These are phyloP conservation scores for Coemansia erecta DNA, from an alignment of 192 early-diverging fungal species.

Conservation along the genomic window DNA sequence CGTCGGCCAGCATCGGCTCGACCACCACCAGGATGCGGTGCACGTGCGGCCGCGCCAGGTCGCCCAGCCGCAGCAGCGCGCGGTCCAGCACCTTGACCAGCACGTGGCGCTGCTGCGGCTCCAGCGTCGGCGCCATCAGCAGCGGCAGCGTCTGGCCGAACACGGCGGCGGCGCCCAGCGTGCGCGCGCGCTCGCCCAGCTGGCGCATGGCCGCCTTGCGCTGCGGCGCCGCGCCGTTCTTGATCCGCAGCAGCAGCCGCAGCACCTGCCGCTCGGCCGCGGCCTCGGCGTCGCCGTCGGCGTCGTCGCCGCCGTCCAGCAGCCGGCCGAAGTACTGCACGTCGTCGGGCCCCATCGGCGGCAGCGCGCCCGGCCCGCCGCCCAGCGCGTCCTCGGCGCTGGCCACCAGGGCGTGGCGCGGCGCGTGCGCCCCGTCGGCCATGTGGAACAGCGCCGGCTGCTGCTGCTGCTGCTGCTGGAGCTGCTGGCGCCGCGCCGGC, in stretches of 20 bases:
- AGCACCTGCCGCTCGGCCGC: slow-evolving; percentile 94
- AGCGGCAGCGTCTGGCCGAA: slow-evolving; percentile 96
- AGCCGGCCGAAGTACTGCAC: slow-evolving; percentile 96
- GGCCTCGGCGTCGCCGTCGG: slow-evolving; percentile 78
- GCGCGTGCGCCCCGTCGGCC: slow-evolving; percentile 78
- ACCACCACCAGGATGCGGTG: slow-evolving; percentile 99
- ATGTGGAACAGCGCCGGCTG: slow-evolving; percentile 70
- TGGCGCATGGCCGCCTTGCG: slow-evolving; percentile 91
- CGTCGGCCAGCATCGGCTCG: slow-evolving; percentile 95
- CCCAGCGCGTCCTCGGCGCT: slow-evolving; percentile 86
- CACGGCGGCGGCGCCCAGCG: slow-evolving; percentile 89
- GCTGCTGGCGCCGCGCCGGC: slow-evolving; percentile 91
- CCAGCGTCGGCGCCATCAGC: slow-evolving; percentile 94
- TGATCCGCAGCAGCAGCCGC: slow-evolving; percentile 93
- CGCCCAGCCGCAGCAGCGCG: slow-evolving; percentile 93
- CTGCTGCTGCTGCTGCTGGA: slow-evolving; percentile 82
- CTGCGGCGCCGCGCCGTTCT: slow-evolving; percentile 95
- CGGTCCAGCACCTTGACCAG: slow-evolving; percentile 98
- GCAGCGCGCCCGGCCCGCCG: slow-evolving; percentile 72
- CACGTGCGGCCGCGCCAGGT: slow-evolving; percentile 91
- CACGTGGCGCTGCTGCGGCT: slow-evolving; percentile 98
- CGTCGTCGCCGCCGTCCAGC: slow-evolving; percentile 81
- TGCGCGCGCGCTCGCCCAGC: slow-evolving; percentile 93
- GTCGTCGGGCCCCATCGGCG: slow-evolving; percentile 96
- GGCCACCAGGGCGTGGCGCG: slow-evolving; percentile 58